Conservation (phyloP, 495 filamentous ascomycete genomes). For the Penicillium roqueforti region DNA sequence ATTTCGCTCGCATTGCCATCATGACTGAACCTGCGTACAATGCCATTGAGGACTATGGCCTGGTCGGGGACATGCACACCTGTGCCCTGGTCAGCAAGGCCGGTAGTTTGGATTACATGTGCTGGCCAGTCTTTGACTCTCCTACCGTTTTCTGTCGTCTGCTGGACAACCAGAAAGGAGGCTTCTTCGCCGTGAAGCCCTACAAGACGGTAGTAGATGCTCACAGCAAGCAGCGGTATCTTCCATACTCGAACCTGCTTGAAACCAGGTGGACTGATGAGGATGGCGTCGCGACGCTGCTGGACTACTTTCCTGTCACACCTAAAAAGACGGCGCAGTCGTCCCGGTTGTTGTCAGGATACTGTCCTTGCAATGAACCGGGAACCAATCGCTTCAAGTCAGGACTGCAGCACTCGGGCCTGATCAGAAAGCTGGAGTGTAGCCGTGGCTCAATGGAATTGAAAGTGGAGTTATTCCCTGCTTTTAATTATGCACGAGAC, state of each 20-base stretch:
- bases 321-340: constrained; percentile 22
- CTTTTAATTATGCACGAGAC: constrained; percentile 63
- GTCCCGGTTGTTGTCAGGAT: constrained; percentile 31
- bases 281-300: constrained; percentile 62
- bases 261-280: constrained; percentile 69
- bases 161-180: constrained; percentile 66
- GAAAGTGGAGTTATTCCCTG: constrained; percentile 65
- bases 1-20: neutral
- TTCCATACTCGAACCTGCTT: constrained; percentile 65
- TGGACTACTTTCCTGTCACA: constrained; percentile 64
- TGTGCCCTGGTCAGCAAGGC: constrained; percentile 67
- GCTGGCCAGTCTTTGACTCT: constrained; percentile 69
- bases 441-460: constrained; percentile 57
- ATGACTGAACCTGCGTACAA: constrained; percentile 46
- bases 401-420: constrained; percentile 37
- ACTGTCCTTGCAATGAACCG: constrained; percentile 34
- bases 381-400: constrained; percentile 37
- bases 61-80: constrained; percentile 76
- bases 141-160: constrained; percentile 63
- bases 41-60: constrained; percentile 70
- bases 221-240: constrained; percentile 67
- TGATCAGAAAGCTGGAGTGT: constrained; percentile 67
- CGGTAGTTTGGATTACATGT: constrained; percentile 71
- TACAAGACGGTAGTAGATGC: constrained; percentile 40
- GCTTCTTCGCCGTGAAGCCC: constrained; percentile 59